Evolutionary conservation across 1,284 basidiomycete genomes (phyloP).

Genomic region (Leucoagaricus sp.): DNA sequence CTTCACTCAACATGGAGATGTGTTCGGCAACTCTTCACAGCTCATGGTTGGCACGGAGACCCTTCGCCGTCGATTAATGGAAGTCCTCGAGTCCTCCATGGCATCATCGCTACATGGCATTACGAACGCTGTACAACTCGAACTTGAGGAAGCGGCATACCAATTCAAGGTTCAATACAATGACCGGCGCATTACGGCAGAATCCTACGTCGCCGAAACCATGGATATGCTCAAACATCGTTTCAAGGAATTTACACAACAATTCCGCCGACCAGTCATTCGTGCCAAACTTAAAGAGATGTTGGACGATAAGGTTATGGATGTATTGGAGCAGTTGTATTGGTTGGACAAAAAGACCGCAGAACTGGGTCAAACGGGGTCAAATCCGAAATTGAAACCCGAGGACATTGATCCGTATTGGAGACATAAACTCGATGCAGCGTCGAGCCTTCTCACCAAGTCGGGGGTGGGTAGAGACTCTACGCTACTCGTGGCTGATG

Average conservation of each 20-base stretch:
- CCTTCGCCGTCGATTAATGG: constrained; percentile 88
- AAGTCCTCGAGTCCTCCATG: constrained; percentile 97
- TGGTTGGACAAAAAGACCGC: constrained; percentile 88
- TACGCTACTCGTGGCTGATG: constrained; percentile 94
- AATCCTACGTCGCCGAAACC: constrained; percentile 97
- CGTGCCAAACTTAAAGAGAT: constrained; percentile 87
- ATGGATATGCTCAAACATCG: constrained; percentile 91
- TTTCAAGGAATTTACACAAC: constrained; percentile 84
- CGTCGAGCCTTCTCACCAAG: constrained; percentile 91
- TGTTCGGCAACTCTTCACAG: constrained; percentile 69
- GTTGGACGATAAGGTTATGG: constrained; percentile 96
- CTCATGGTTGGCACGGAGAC: constrained; percentile 92
- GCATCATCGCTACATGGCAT: constrained; percentile 93
- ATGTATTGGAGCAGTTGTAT: constrained; percentile 95
- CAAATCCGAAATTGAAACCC: constrained; percentile 69
- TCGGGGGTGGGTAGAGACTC: constrained; percentile 95
- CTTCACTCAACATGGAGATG: constrained; percentile 73
- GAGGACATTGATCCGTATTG: constrained; percentile 91
- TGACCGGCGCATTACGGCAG: constrained; percentile 91
- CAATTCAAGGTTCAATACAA: constrained; percentile 99
- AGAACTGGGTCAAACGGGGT: constrained; percentile 76
- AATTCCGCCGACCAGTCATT: constrained; percentile 90
- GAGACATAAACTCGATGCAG: constrained; percentile 95
- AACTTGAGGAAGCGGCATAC: constrained; percentile 95
- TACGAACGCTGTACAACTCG: constrained; percentile 94